Evolutionary conservation across 352 stramenopile species (phyloP).

Genomic region (Phytophthora colocasiae): DNA sequence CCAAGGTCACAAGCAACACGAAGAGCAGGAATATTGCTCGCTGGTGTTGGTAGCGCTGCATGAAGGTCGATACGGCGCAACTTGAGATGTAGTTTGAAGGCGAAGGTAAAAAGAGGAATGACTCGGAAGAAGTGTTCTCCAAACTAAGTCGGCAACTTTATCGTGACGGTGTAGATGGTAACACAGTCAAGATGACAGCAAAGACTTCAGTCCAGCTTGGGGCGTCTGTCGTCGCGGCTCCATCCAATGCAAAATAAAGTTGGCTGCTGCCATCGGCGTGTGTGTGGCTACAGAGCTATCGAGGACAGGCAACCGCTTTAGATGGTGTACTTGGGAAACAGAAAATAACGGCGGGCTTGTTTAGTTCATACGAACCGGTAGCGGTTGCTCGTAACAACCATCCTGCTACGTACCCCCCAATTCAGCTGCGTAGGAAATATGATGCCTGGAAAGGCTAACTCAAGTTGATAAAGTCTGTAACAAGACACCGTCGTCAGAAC

Average conservation of each 20-base stretch:
- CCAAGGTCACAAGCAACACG: slow-evolving; percentile 6
- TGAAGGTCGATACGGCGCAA: slow-evolving; percentile 11
- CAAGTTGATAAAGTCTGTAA: too few species aligned
- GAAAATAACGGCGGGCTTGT: background rate
- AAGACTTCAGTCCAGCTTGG: slow-evolving; percentile 28
- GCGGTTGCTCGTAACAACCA: background rate
- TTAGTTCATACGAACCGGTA: background rate
- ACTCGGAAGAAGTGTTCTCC: background rate
- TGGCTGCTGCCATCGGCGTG: slow-evolving; percentile 1
- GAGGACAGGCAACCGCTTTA: slow-evolving; percentile 11
- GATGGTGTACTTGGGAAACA: slow-evolving; percentile 10
- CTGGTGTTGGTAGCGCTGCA: slow-evolving; percentile 19
- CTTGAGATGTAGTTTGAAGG: slow-evolving; percentile 14
- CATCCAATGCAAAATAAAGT: slow-evolving; percentile 11
- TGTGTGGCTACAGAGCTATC: slow-evolving; percentile 17
- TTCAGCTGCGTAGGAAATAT: slow-evolving; percentile 4
- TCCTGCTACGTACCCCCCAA: background rate
- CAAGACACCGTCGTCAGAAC: background rate
- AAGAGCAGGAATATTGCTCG: slow-evolving; percentile 18
- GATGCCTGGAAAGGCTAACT: background rate
- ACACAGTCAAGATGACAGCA: too few species aligned
- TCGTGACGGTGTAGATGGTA: background rate
- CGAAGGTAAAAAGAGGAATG: slow-evolving; percentile 33
- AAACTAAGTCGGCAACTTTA: background rate
- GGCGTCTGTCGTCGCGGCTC: slow-evolving; percentile 2